A percentile compares a stretch with the other conserved stretches of the same genome.
Evolutionary conservation across 306 rosid genomes (phyloP).

Genomic region (Arachis stenosperma): DNA sequence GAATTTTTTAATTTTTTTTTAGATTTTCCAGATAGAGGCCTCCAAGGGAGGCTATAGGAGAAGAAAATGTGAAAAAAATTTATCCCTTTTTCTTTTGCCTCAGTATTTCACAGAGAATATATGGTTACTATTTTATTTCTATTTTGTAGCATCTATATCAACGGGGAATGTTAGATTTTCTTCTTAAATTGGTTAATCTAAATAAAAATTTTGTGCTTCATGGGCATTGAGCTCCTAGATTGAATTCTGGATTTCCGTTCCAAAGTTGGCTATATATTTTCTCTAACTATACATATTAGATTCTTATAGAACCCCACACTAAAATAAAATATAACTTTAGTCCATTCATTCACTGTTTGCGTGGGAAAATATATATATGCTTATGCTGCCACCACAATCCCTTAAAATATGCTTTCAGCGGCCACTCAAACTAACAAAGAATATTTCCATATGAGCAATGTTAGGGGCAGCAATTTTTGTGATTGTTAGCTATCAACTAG

Average conservation of each 20-base stretch:
- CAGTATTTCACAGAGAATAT: constrained; percentile 20
- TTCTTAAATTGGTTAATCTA: constrained; percentile 15
- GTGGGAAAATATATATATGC: constrained; percentile 33
- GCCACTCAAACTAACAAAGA: constrained; percentile 32
- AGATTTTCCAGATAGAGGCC: constrained; percentile 1
- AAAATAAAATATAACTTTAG: constrained; percentile 7
- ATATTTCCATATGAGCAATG: constrained; percentile 9
- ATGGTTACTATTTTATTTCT: constrained; percentile 37
- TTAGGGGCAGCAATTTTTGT: too few relatives aligned
- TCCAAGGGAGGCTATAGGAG: constrained; percentile 39
- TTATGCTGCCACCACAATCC: constrained; percentile 51
- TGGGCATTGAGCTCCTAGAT: constrained; percentile 17
- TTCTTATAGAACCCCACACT: constrained; percentile 19
- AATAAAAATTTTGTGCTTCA: neutral
- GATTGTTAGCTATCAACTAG: too few relatives aligned
- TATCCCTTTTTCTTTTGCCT: constrained; percentile 10
- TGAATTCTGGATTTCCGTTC: constrained; percentile 30
- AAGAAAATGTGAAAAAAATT: constrained; percentile 5
- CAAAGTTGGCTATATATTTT: constrained; percentile 21
- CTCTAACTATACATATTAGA: constrained; percentile 27
- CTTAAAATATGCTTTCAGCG: constrained; percentile 39
- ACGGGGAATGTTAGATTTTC: constrained; percentile 22
- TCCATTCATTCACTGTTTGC: constrained; percentile 26
- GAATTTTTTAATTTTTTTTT: neutral
- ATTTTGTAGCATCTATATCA: constrained; percentile 34